These are phyloP conservation scores for Zancudomyces culisetae DNA, from an alignment of 371 early-diverging fungal genomes.

Conservation along the genomic window DNA sequence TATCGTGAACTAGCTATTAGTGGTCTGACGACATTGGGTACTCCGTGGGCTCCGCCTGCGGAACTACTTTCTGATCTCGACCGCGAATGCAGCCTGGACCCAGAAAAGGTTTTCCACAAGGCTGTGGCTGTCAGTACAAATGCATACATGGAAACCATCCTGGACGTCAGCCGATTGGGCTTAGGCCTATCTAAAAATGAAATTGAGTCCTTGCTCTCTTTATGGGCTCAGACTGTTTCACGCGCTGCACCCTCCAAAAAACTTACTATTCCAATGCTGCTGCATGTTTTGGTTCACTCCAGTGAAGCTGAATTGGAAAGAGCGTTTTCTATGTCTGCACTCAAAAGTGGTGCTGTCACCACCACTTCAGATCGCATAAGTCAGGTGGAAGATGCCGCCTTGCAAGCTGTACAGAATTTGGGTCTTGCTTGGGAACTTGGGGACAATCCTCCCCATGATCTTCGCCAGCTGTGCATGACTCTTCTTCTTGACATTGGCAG, in stretches of 20 bases:
- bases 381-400: constrained; percentile 23
- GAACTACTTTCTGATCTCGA: constrained; percentile 15
- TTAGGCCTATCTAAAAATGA: constrained; percentile 19
- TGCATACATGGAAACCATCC: constrained; percentile 18
- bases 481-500: constrained; percentile 20
- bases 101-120: constrained; percentile 22
- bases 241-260: constrained; percentile 6
- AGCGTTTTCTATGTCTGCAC: constrained; percentile 19
- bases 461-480: constrained; percentile 25
- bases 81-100: constrained; percentile 24
- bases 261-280: constrained; percentile 23
- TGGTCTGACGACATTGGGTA: constrained; percentile 13
- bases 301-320: constrained; percentile 18
- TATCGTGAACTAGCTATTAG: constrained; percentile 11
- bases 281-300: constrained; percentile 23
- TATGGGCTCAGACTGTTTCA: constrained; percentile 11
- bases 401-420: constrained; percentile 24
- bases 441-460: constrained; percentile 22
- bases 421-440: constrained; percentile 26
- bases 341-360: constrained; percentile 8
- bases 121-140: constrained; percentile 17
- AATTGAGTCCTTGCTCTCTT: constrained; percentile 13
- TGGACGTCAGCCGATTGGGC: constrained; percentile 20
- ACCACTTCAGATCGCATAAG: constrained; percentile 14
- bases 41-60: constrained; percentile 14